Base-by-base conservation (phyloP, 257 asterid genomes). In the Cinchona pubescens region DNA sequence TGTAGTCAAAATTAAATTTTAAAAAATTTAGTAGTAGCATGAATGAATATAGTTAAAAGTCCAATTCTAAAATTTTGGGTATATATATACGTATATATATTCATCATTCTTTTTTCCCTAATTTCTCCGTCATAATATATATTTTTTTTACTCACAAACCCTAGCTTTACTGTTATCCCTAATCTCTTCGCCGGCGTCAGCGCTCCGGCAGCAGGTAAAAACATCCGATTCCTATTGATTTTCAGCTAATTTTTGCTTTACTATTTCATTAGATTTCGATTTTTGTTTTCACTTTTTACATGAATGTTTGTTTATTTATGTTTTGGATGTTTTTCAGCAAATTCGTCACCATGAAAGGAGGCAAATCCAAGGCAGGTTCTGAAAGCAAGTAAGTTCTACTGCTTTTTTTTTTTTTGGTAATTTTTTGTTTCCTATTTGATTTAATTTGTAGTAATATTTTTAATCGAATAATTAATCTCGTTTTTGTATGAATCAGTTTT, bases 341-440 rank as follows among this genome's bases (percentile, higher is more conserved):
- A n/a, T n/a, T n/a, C n/a, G n/a, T 45, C 60, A 67, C 14, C 76
- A 87, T 91, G 96, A 87, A 83, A 82, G 94, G 92, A 82, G 97
- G 87, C 34, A 86, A 84, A 68, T 76, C 90, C 18, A 89, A 85
- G 78, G 91, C 90, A 14, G 90, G 76, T 48, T 77, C 94, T 67
- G 91, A 85, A 62, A 78, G 82, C 85, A 91, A 75, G 97, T 91
- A 49, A 76, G 79, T 14, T 7, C 23, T 42, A 43, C 59, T 0
- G 49, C 58, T 6, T 61, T 48, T 19, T 1, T 4, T 27, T 1
- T 3, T 15, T 16, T 32, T n/a, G n/a, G n/a, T n/a, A n/a, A n/a
- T n/a, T n/a, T n/a, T n/a, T n/a, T n/a, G n/a, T n/a, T n/a, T n/a
- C n/a, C n/a, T n/a, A n/a, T n/a, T n/a, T n/a, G n/a, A n/a, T n/a